Evolutionary conservation across 148 eudicot species (phyloP), one percentile per base, ranked within the genome.

Genomic region (Linanthus parryae): DNA sequence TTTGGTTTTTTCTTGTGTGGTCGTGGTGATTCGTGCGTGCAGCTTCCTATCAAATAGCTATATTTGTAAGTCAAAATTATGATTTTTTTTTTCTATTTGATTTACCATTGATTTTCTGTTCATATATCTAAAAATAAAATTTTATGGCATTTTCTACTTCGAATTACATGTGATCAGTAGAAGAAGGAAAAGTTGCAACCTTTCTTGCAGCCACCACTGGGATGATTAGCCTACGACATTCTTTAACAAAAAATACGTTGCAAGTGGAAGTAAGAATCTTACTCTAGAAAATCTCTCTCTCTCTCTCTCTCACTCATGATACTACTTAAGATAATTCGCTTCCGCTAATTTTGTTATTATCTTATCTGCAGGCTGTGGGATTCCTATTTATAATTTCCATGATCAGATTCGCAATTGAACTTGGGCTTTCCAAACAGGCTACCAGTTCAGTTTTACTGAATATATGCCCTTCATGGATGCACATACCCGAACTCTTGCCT

Each of bases 1-100:
- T 27, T 60, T 70, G 61, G 24, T 59, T 48, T 73, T 88, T 70
- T 77, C 95, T 35, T 58, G 49, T 65, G 45, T 71, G 44, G 62
- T 75, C 13, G 82, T 78, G 63, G 57, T 73, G 41, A 59, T 82
- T 47, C 94, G 99, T 40, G 90, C 96, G 7, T 61, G 66, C 71
- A 88, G 96, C 71, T 81, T 88, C 60, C 85, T 94, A 30, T 82
- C 99, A 26, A 88, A 84, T 72, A 94, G 99, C 63, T 94, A 71
- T 51, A 94, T 88, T 58, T 61, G 98, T 92, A 84, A 92, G 98
- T 61, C n/a, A n/a, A n/a, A n/a, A n/a, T n/a, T n/a, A n/a, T n/a
- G n/a, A n/a, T n/a, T n/a, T n/a, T n/a, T 45, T 43, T 48, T 8
- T 31, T 25, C 39, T 53, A n/a, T n/a, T n/a, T n/a, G n/a, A n/a